phyloP scores from a whole-genome alignment of 2,329 filamentous ascomycete genomes.

The Stachybotrys elegans region DNA sequence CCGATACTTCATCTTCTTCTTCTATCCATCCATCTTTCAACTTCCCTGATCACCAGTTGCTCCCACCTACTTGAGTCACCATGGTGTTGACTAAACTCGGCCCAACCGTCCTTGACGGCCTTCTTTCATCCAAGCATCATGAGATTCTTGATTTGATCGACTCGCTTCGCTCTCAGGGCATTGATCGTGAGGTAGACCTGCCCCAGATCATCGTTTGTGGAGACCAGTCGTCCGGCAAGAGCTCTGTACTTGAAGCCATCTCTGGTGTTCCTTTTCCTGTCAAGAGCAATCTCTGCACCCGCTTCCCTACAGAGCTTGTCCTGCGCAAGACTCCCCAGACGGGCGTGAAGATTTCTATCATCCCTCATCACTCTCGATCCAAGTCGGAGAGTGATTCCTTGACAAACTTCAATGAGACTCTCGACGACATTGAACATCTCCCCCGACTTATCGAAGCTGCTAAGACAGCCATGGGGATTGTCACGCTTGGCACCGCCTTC shows the following conservation, averaged over 20 bases:
- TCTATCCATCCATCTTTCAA: no score
- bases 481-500: constrained; percentile 29
- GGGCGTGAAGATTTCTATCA: constrained; percentile 27
- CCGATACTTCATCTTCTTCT: no score
- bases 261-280: constrained; percentile 55
- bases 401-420: constrained; percentile 15
- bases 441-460: constrained; percentile 32
- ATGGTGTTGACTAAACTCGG: not conserved
- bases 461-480: constrained; percentile 44
- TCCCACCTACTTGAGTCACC: no score
- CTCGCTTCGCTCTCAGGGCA: constrained; percentile 26
- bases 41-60: no score
- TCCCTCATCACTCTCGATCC: constrained; percentile 22
- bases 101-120: not conserved
- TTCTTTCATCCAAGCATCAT: constrained; percentile 3
- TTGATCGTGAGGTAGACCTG: constrained; percentile 30
- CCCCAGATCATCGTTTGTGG: constrained; percentile 52
- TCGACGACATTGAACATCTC: constrained; percentile 12
- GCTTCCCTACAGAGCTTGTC: constrained; percentile 57
- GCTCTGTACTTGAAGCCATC: constrained; percentile 59
- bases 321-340: constrained; percentile 33
- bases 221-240: constrained; percentile 59
- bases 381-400: constrained; percentile 16
- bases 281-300: constrained; percentile 54
- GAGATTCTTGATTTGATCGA: constrained; percentile 29